Percentiles rank a stretch among this genome's conserved stretches.
Evolutionary conservation across 257 asterid genomes (phyloP).

Genomic region (Plantago major): DNA sequence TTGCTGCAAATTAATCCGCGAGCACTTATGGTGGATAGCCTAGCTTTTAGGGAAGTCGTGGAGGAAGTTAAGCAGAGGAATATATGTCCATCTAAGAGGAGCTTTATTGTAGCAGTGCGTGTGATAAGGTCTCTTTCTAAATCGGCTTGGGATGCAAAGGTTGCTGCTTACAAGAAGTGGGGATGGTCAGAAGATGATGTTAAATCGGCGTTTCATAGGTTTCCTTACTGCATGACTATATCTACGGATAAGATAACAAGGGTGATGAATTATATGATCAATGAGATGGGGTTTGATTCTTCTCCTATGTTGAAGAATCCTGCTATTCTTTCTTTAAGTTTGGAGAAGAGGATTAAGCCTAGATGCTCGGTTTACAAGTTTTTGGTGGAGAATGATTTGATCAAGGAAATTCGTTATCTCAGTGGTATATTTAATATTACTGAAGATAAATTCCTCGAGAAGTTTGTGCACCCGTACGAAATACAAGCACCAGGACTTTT

Average conservation of each 20-base stretch:
- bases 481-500: constrained; percentile 24
- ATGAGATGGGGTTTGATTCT: constrained; percentile 20
- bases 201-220: constrained; percentile 15
- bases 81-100: not conserved
- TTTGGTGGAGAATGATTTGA: constrained; percentile 24
- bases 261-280: constrained; percentile 21
- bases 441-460: not conserved
- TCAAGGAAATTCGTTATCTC: not conserved
- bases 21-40: constrained; percentile 1
- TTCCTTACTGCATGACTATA: constrained; percentile 20
- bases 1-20: constrained; percentile 16
- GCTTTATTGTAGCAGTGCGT: constrained; percentile 15
- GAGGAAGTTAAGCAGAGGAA: constrained; percentile 22
- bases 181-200: constrained; percentile 25
- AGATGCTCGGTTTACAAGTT: constrained; percentile 22
- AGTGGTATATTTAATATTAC: not conserved
- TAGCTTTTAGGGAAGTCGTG: constrained; percentile 5
- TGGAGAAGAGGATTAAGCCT: constrained; percentile 25
- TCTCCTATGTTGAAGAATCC: constrained; percentile 12
- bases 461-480: constrained; percentile 3
- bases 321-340: constrained; percentile 10
- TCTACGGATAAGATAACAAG: constrained; percentile 21
- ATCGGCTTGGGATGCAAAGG: constrained; percentile 20
- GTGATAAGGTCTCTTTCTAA: constrained; percentile 8
- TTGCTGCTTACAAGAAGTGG: constrained; percentile 23